Percentiles rank a stretch among this genome's conserved stretches.
phyloP scores from a whole-genome alignment of 2,329 filamentous ascomycete genomes.

The Metarhizium album region DNA sequence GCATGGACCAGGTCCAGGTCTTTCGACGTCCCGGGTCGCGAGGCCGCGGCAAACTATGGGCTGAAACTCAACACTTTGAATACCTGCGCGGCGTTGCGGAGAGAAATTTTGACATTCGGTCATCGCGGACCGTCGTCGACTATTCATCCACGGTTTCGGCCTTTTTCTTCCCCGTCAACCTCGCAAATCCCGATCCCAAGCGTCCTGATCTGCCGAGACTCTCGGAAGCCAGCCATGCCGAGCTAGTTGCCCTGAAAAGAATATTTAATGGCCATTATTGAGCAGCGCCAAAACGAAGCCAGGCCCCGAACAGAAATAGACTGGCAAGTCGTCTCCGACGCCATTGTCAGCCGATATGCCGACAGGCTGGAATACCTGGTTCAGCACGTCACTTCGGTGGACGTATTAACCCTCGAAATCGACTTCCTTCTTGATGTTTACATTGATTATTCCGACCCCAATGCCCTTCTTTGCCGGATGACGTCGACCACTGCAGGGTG shows the following conservation, averaged over 20 bases:
- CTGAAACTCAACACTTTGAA: constrained; percentile 8
- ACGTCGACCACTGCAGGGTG: not conserved
- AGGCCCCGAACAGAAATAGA: constrained; percentile 25
- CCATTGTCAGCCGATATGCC: constrained; percentile 49
- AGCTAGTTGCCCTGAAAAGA: not conserved
- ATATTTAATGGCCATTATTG: not conserved
- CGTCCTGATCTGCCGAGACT: constrained; percentile 11
- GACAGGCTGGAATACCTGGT: constrained; percentile 32
- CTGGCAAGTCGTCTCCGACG: constrained; percentile 53
- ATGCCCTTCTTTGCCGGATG: not conserved
- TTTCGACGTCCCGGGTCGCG: constrained; percentile 14
- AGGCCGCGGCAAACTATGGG: no score
- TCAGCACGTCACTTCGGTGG: constrained; percentile 10
- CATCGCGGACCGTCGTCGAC: constrained; percentile 23
- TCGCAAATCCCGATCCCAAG: constrained; percentile 21
- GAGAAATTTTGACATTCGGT: constrained; percentile 25
- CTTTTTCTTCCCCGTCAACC: constrained; percentile 29
- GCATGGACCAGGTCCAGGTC: constrained; percentile 20
- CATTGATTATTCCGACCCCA: constrained; percentile 22
- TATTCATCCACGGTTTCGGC: constrained; percentile 31
- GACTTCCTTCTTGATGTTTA: constrained; percentile 25
- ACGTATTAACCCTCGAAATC: constrained; percentile 15
- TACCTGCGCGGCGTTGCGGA: constrained; percentile 21
- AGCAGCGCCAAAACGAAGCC: not conserved
- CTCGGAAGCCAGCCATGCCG: not conserved